Evolutionary conservation across 306 rosid genomes (phyloP).

Genomic region (Spatholobus suberectus): DNA sequence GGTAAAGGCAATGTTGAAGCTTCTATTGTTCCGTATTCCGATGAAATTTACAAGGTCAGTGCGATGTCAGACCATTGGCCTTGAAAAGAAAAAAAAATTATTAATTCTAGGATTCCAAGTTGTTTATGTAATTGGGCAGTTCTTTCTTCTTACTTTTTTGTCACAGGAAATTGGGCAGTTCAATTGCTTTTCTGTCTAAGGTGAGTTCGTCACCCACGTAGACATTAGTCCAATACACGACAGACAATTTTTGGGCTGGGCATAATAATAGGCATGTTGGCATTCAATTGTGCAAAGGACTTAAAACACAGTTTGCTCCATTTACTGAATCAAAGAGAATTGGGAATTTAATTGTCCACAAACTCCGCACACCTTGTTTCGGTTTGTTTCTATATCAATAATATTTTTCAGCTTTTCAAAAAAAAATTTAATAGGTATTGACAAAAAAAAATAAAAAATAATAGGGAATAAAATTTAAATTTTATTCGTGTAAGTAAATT

Average conservation of each 20-base stretch:
- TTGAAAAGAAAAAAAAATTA: background rate
- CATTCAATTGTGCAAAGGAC: background rate
- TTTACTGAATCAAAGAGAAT: too few relatives aligned
- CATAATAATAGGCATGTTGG: background rate
- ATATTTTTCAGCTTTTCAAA: too few relatives aligned
- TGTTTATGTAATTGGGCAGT: background rate
- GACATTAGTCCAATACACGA: background rate
- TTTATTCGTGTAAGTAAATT: too few relatives aligned
- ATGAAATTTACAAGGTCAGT: background rate
- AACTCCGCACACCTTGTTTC: too few relatives aligned
- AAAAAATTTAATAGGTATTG: too few relatives aligned
- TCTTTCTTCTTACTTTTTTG: too few relatives aligned
- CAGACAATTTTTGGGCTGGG: background rate
- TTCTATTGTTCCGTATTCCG: background rate
- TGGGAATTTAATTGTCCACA: too few relatives aligned
- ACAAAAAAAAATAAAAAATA: too few relatives aligned
- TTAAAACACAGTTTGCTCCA: background rate
- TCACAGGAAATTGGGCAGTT: background rate
- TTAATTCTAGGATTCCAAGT: background rate
- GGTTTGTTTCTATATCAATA: too few relatives aligned
- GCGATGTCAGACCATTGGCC: background rate
- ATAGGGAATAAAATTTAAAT: too few relatives aligned
- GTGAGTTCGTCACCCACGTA: background rate
- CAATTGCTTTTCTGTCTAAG: background rate
- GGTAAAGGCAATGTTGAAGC: constrained; percentile 5